Evolutionary conservation across 257 asterid genomes (phyloP).

Genomic region (Solanum pinnatisectum): DNA sequence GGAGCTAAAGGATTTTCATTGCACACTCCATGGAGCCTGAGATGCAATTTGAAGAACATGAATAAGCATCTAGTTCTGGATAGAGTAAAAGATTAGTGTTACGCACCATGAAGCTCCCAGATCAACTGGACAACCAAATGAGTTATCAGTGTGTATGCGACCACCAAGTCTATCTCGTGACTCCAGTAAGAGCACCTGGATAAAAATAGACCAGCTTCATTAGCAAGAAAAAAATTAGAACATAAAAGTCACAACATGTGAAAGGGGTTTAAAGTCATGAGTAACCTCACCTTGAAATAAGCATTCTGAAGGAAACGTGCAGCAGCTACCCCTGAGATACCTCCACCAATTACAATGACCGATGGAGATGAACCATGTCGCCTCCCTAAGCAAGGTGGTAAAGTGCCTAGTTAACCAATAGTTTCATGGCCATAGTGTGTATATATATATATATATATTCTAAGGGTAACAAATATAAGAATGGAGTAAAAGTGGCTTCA

Average conservation of each 20-base stretch:
- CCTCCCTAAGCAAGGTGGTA: constrained; percentile 42
- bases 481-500: neutral
- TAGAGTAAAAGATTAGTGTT: neutral
- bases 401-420: constrained; percentile 29
- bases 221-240: neutral
- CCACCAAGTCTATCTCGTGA: constrained; percentile 93
- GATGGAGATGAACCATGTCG: constrained; percentile 48
- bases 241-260: neutral
- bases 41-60: neutral
- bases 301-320: constrained; percentile 78
- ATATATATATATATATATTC: too few relatives aligned
- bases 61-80: neutral
- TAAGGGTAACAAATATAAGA: neutral
- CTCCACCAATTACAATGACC: constrained; percentile 89
- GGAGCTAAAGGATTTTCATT: constrained; percentile 97
- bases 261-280: neutral
- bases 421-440: neutral
- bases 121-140: constrained; percentile 95
- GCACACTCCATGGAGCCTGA: constrained; percentile 97
- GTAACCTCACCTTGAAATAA: constrained; percentile 50
- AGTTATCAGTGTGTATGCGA: constrained; percentile 81
- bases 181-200: constrained; percentile 81
- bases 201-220: neutral
- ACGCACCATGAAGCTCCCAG: constrained; percentile 98
- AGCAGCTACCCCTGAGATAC: constrained; percentile 96